These are phyloP conservation scores for Ceratocystis lukuohia DNA, from an alignment of 2,329 filamentous ascomycete genomes.

Conservation along the genomic window DNA sequence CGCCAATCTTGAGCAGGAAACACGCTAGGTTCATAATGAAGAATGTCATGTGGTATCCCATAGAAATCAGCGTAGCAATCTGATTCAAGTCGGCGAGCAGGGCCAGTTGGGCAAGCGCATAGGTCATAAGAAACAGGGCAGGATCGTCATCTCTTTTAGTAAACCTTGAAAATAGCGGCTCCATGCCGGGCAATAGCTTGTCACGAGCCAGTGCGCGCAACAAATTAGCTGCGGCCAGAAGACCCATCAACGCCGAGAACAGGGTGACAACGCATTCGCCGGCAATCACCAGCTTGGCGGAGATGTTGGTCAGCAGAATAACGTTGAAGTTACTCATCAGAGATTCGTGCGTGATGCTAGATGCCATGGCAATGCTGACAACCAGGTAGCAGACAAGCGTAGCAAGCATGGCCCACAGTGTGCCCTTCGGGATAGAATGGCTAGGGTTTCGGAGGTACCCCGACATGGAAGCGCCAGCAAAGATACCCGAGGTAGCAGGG, in stretches of 20 bases:
- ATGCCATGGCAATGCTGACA: slow-evolving; percentile 66
- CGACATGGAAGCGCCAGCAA: slow-evolving; percentile 76
- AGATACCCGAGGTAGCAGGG: slow-evolving; percentile 47
- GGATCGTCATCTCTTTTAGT: slow-evolving; percentile 62
- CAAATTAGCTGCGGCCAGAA: slow-evolving; percentile 73
- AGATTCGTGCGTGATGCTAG: slow-evolving; percentile 59
- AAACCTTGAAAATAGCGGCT: slow-evolving; percentile 29
- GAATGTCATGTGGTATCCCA: slow-evolving; percentile 89
- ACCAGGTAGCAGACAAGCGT: slow-evolving; percentile 65
- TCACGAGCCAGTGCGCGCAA: slow-evolving; percentile 73
- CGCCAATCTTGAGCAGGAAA: slow-evolving; percentile 73
- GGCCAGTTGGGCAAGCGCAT: slow-evolving; percentile 60
- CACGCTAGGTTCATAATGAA: slow-evolving; percentile 79
- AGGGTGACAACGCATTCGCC: slow-evolving; percentile 73
- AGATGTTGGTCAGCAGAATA: slow-evolving; percentile 70
- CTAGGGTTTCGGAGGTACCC: slow-evolving; percentile 73
- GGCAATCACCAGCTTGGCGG: slow-evolving; percentile 56
- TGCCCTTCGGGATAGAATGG: slow-evolving; percentile 74
- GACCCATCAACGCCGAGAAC: slow-evolving; percentile 77
- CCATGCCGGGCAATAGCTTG: slow-evolving; percentile 60
- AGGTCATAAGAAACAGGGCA: slow-evolving; percentile 60
- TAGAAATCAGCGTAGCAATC: slow-evolving; percentile 79
- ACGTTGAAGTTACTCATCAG: slow-evolving; percentile 65
- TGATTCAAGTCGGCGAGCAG: slow-evolving; percentile 76
- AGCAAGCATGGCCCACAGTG: slow-evolving; percentile 59